Base-by-base conservation (phyloP, 1,284 basidiomycete genomes). In the Trichosporon coremiiforme region DNA sequence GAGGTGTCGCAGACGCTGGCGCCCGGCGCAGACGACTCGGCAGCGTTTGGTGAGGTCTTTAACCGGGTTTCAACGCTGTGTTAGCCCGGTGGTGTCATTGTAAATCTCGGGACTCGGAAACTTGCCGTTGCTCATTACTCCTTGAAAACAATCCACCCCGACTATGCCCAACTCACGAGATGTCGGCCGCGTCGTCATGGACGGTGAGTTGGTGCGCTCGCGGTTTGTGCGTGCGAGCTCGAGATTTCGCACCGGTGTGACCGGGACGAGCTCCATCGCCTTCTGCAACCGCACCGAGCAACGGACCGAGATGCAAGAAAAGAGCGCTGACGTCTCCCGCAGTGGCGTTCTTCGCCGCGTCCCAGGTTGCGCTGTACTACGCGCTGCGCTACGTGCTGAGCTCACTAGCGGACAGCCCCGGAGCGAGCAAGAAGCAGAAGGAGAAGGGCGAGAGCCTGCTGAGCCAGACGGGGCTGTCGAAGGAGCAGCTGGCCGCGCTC, bases 301-400 rank as follows among this genome's bases (percentile, higher is more conserved):
- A 20, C 15, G 47, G 50, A 35, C 25, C 20, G 10, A 47, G 41
- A 41, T 41, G 38, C 2, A 17, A n/a, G 41, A n/a, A 62, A 67
- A 20, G 17, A 20, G 20, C 47, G 50, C 69, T 62, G 2, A 63
- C 29, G 67, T 62, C 69, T 20, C 33, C 29, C 31, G 1, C 70
- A 90, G 89, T 89, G 68, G 87, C 87, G 15, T 80, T 90, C 65
- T 87, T 90, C 68, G 84, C 88, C 53, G 88, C 87, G n/a, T 86
- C 88, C 15, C 88, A 80, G 73, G 76, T 81, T 35, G 81, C 83
- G 22, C 73, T 84, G 1, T 82, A 80, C 73, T 82, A 82, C 67
- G 79, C 80, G 65, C 77, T 85, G 47, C 80, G 83, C 62, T 80
- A 83, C 74, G 82, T 83, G 50, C 73, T 84, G 57, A 78, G 80